Evolutionary conservation across 2,329 filamentous ascomycete genomes (phyloP), one percentile per base, ranked within the genome.

Genomic region (Hypoxylon sp.): DNA sequence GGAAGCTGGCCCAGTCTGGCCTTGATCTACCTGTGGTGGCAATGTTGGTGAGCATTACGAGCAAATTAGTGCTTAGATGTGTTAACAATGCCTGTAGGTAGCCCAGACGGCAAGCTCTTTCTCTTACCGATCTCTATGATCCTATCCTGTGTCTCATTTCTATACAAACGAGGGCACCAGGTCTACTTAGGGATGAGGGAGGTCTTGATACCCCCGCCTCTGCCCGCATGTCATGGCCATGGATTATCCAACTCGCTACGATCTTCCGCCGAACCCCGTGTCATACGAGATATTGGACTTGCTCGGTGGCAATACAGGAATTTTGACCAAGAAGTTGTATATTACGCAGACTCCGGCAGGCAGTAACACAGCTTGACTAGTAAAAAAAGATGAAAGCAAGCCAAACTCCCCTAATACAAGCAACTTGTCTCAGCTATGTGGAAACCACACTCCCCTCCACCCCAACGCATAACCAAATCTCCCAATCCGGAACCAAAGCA

Each of bases 401-500:
- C 12, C 19, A 14, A 39, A 16, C n/a, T 14, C 30, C 11, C 16
- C 12, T 48, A 11, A 3, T 48, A 27, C 7, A 6, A 48, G 19
- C 27, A 48, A 23, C 7, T 14, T 39, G 14, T 34, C 45, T 61
- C 27, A 16, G 34, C 12, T 14, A 68, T 69, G 66, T 68, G 62
- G 66, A 57, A 63, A 54, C 63, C 66, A 19, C 66, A 65, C 51
- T 51, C 65, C 19, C 65, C 62, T 21, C 62, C 65, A 14, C 58
- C 62, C 11, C 37, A 58, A 19, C 56, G 56, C 14, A 16, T 56
- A 25, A 65, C 58, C 19, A 65, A 68, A 43, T 68, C 65, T 11
- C 65, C 69, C 12, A 71, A 71, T 30, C 70, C 74, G 46, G 55
- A 70, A 41, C 69, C 71, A 8, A 76, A 75, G 63, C 78, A 73